Percentiles rank a stretch among this genome's conserved stretches.
Evolutionary conservation across 768 basidiomycete genomes (phyloP).

Genomic region (Leccinum boreale): DNA sequence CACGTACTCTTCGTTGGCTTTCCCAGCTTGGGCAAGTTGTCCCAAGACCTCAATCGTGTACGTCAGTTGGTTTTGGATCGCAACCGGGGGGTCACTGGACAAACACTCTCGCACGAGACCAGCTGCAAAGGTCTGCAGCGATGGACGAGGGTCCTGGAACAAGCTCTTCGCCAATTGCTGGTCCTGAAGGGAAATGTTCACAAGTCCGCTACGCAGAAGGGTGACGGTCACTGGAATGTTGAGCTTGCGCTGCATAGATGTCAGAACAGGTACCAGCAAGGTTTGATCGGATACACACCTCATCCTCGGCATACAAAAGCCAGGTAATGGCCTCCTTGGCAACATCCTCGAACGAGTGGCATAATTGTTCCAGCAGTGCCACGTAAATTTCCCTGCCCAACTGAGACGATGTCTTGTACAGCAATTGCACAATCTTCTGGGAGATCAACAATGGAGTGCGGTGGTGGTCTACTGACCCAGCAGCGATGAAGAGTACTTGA

Average conservation of each 20-base stretch:
- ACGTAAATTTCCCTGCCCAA: conserved; percentile 94
- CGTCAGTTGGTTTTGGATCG: conserved; percentile 74
- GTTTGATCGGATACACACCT: conserved; percentile 48
- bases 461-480: conserved; percentile 72
- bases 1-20: conserved; percentile 83
- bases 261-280: conserved; percentile 2
- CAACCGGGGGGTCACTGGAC: conserved; percentile 74
- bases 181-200: conserved; percentile 77
- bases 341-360: conserved; percentile 86
- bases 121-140: conserved; percentile 76
- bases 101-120: conserved; percentile 85
- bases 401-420: conserved; percentile 85
- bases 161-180: conserved; percentile 87
- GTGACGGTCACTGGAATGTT: conserved; percentile 93
- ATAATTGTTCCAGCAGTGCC: conserved; percentile 82
- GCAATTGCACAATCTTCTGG: conserved; percentile 92
- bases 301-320: conserved; percentile 95
- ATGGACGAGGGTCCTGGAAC: conserved; percentile 72
- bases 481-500: conserved; percentile 80
- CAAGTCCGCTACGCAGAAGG: conserved; percentile 77
- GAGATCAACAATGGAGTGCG: conserved; percentile 90
- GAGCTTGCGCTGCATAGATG: conserved; percentile 74
- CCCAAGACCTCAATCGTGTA: conserved; percentile 78
- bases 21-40: conserved; percentile 68
- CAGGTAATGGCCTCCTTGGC: conserved; percentile 96